These are phyloP conservation scores for Aspergillus hiratsukae DNA, from an alignment of 2,329 filamentous ascomycete genomes.

Conservation along the genomic window DNA sequence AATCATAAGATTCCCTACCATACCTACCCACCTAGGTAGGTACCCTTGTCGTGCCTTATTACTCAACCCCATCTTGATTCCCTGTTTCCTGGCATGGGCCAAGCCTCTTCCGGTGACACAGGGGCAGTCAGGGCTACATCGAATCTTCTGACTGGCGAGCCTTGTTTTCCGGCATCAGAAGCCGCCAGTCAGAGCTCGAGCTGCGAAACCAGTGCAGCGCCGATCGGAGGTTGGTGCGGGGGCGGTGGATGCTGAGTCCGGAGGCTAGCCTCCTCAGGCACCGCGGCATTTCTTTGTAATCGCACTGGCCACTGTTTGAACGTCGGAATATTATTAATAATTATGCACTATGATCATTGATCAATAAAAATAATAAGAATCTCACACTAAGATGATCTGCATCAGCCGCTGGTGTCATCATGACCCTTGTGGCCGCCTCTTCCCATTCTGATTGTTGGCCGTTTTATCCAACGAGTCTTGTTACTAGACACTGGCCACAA, in stretches of 20 bases:
- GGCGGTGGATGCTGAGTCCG: neutral
- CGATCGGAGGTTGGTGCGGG: neutral
- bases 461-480: neutral
- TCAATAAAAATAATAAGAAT: neutral
- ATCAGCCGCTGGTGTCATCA: neutral
- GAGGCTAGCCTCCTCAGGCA: too few species aligned
- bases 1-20: too few species aligned
- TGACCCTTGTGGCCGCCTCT: too few species aligned
- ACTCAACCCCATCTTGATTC: neutral
- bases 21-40: too few species aligned
- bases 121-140: too few species aligned
- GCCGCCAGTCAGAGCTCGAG: slow-evolving; percentile 1
- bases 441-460: neutral
- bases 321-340: too few species aligned
- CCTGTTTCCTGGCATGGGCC: neutral
- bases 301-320: neutral
- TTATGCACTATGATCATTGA: too few species aligned
- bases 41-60: neutral
- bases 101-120: neutral
- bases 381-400: neutral
- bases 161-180: neutral
- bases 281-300: too few species aligned
- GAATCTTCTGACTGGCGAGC: too few species aligned
- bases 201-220: neutral
- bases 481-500: neutral